A percentile compares a stretch with the other conserved stretches of the same genome.
Conservation (phyloP, 805 yeast species). For the Teunomyces gatunensis region DNA sequence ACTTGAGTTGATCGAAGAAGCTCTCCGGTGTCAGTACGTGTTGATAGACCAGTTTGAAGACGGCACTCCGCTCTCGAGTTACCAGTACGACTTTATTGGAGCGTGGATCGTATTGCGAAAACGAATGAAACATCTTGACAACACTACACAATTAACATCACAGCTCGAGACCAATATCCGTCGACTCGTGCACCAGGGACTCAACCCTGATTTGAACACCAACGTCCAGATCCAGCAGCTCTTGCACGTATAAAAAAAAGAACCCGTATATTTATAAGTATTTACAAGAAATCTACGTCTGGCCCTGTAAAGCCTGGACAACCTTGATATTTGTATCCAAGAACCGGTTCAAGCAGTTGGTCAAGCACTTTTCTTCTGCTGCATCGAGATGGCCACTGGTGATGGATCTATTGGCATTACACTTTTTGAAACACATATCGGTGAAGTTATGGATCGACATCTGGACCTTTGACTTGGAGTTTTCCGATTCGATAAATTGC, state of each 20-base stretch:
- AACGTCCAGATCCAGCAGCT: neutral
- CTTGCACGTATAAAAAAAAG: too few relatives aligned
- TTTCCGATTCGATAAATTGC: conserved; percentile 76
- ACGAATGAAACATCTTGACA: conserved; percentile 5
- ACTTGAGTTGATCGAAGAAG: conserved; percentile 10
- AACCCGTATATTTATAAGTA: neutral
- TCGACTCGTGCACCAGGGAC: neutral
- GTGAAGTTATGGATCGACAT: conserved; percentile 85
- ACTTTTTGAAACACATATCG: conserved; percentile 85
- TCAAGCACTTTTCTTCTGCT: conserved; percentile 69
- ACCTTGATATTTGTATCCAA: conserved; percentile 84
- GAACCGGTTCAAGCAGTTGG: conserved; percentile 80
- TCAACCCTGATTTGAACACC: neutral
- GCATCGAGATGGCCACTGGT: conserved; percentile 48
- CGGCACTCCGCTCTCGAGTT: conserved; percentile 17
- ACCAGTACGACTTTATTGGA: conserved; percentile 34
- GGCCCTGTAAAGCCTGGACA: conserved; percentile 53
- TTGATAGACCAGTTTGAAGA: conserved; percentile 14
- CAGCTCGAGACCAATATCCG: neutral
- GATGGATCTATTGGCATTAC: conserved; percentile 51
- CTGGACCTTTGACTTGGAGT: conserved; percentile 84
- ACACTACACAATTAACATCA: neutral
- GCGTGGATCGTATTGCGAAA: conserved; percentile 30
- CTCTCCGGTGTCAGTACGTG: conserved; percentile 22
- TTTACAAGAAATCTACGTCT: neutral